Percentiles rank a stretch among this genome's conserved stretches.
Evolutionary conservation across 2,329 filamentous ascomycete genomes (phyloP).

Genomic region (Venturia nashicola): DNA sequence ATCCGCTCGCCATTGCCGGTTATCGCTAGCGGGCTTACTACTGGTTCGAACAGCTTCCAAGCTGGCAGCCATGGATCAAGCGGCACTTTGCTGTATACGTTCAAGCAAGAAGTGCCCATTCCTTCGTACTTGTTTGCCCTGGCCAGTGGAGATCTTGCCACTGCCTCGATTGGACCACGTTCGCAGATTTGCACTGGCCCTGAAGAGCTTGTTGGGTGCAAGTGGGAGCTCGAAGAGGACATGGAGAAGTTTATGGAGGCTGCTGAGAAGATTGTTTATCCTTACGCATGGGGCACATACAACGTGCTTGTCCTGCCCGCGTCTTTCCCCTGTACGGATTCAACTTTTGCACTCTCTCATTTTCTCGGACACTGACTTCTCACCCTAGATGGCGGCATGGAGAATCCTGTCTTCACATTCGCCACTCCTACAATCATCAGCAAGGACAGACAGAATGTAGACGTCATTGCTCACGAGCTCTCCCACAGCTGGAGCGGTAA

Average conservation of each 20-base stretch:
- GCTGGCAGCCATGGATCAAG: conserved; percentile 40
- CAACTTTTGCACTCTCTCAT: neutral
- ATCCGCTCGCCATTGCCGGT: conserved; percentile 79
- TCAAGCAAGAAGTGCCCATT: conserved; percentile 84
- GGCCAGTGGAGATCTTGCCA: conserved; percentile 70
- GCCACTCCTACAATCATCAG: conserved; percentile 91
- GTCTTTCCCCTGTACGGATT: conserved; percentile 56
- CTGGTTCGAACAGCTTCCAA: conserved; percentile 37
- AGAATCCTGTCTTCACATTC: conserved; percentile 90
- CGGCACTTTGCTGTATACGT: conserved; percentile 58
- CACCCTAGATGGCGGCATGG: conserved; percentile 45
- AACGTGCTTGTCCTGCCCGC: conserved; percentile 85
- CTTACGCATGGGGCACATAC: conserved; percentile 90
- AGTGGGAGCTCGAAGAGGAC: conserved; percentile 84
- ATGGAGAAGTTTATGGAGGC: conserved; percentile 86
- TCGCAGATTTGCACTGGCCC: conserved; percentile 80
- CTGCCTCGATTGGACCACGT: conserved; percentile 73
- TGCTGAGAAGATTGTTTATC: conserved; percentile 69
- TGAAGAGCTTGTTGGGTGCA: conserved; percentile 69
- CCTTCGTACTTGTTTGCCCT: conserved; percentile 92
- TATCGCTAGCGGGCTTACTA: conserved; percentile 73
- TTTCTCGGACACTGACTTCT: neutral
- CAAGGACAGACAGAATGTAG: conserved; percentile 71
- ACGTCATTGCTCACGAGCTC: conserved; percentile 86
- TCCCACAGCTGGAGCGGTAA: conserved; percentile 80